phyloP scores from a whole-genome alignment of 352 stramenopile genomes.

The Phytopythium montanum region DNA sequence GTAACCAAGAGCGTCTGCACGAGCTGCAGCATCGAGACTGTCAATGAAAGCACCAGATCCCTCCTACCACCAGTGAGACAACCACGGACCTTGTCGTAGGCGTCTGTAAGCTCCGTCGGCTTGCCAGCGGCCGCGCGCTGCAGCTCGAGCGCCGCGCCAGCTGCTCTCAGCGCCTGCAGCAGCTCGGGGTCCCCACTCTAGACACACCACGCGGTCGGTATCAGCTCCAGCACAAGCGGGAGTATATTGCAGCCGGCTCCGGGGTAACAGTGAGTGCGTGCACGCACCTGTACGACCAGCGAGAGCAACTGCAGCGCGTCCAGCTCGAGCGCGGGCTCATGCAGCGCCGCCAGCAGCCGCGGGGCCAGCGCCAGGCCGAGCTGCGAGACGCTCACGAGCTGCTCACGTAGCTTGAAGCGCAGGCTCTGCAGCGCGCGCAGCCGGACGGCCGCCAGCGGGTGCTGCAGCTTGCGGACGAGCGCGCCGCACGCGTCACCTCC shows the following conservation, averaged over 20 bases:
- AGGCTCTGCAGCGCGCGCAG: constrained; percentile 51
- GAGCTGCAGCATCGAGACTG: constrained; percentile 12
- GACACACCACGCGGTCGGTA: background rate
- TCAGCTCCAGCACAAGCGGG: background rate
- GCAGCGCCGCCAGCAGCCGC: constrained; percentile 34
- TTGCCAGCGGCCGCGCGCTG: constrained; percentile 30
- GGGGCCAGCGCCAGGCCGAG: constrained; percentile 33
- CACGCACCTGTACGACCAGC: constrained; percentile 27
- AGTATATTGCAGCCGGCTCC: too few relatives aligned
- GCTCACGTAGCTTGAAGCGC: constrained; percentile 63
- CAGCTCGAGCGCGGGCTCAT: constrained; percentile 38
- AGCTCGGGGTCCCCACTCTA: constrained; percentile 20
- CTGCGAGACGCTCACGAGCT: constrained; percentile 32
- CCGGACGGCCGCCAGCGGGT: constrained; percentile 60
- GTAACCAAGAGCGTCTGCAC: constrained; percentile 40
- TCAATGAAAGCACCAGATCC: background rate
- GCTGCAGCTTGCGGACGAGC: constrained; percentile 55
- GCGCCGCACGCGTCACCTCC: constrained; percentile 12
- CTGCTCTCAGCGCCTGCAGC: constrained; percentile 30
- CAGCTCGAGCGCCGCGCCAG: constrained; percentile 28
- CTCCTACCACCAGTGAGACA: background rate
- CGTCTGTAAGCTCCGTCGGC: constrained; percentile 25
- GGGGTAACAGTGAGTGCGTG: too few relatives aligned
- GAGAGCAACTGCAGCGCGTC: constrained; percentile 49
- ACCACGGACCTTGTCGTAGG: constrained; percentile 37